phyloP scores from a whole-genome alignment of 2,329 filamentous ascomycete species.

The Thermomyces lanuginosus region DNA sequence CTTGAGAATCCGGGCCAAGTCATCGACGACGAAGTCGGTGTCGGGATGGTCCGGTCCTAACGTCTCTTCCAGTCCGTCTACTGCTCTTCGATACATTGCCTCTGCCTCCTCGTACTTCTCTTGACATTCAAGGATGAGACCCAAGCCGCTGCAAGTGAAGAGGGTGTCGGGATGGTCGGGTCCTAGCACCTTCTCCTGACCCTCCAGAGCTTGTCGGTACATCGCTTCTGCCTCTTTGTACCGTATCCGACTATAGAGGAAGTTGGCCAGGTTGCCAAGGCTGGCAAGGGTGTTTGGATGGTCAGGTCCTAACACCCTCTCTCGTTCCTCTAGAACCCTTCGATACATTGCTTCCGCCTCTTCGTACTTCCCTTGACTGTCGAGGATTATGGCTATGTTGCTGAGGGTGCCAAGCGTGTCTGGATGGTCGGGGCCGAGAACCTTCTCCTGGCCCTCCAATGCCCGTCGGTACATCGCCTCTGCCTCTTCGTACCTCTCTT shows the following conservation, averaged over 20 bases:
- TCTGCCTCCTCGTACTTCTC: neutral
- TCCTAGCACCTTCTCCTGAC: constrained; percentile 1
- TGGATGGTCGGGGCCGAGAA: constrained; percentile 1
- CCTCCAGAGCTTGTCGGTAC: constrained; percentile 1
- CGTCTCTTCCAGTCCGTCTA: neutral
- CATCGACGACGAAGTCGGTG: too few relatives aligned
- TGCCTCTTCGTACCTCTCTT: neutral
- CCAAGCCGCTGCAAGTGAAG: neutral
- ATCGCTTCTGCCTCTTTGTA: constrained; percentile 1
- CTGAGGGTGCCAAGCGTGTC: neutral
- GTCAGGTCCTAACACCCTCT: constrained; percentile 1
- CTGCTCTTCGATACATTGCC: constrained; percentile 1
- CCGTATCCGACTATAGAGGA: neutral
- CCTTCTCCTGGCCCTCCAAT: neutral
- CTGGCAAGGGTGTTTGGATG: constrained; percentile 1
- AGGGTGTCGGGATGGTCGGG: neutral
- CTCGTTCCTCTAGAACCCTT: neutral
- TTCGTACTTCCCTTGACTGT: neutral
- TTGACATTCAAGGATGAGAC: neutral
- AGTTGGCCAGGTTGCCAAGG: neutral
- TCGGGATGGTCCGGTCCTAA: constrained; percentile 1
- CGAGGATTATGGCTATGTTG: neutral
- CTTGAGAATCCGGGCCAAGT: too few relatives aligned
- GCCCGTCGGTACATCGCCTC: constrained; percentile 1
- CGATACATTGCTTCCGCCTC: constrained; percentile 2